Evolutionary conservation across 2,329 filamentous ascomycete genomes (phyloP), one percentile per base, ranked within the genome.

Genomic region (Ophiocordyceps unilateralis): DNA sequence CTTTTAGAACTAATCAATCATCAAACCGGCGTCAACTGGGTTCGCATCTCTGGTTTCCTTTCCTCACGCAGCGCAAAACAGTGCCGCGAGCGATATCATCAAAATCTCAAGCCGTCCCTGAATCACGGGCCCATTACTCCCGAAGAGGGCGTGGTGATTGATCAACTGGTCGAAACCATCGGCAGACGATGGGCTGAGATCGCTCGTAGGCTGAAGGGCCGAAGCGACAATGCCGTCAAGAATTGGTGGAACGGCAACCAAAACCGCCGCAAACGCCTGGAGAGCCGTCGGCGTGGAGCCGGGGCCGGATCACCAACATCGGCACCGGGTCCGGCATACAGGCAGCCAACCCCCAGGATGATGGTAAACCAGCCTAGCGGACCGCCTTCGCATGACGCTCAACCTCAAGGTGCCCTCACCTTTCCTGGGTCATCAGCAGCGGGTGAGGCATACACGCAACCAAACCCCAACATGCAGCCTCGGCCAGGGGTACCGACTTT

Each of bases 161-260:
- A 89, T 63, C 69, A 72, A 45, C 72, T 91, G 58, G 88, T 95
- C 15, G 61, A 64, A 11, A 74, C 82, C 52, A 78, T 85, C 66
- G 87, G 87, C 48, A 89, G 87, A 66, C 77, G 83, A 44, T 95
- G 88, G 88, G 88, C 88, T 2, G 86, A 95, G 57, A 95, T 95
- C 55, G 85, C 88, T 39, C 74, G 88, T 50, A 71, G 77, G 39
- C 71, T 95, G 19, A 73, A 81, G 43, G 86, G 86, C 49, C 81
- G 88, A 55, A 93, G 87, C 60, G 88, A 95, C 66, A 95, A 95
- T 55, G 83, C 85, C 23, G 85, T 95, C 49, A 95, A 95, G 74
- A 95, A 95, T 62, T 95, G 87, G 86, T 94, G 84, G 84, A 94
- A 94, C 58, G 87, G 88, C 41, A 84, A 81, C 58, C 83, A 88